A percentile compares a stretch with the other conserved stretches of the same genome.
Evolutionary conservation across 495 filamentous ascomycete genomes (phyloP).

Genomic region (Penicillium dipodomyicola): DNA sequence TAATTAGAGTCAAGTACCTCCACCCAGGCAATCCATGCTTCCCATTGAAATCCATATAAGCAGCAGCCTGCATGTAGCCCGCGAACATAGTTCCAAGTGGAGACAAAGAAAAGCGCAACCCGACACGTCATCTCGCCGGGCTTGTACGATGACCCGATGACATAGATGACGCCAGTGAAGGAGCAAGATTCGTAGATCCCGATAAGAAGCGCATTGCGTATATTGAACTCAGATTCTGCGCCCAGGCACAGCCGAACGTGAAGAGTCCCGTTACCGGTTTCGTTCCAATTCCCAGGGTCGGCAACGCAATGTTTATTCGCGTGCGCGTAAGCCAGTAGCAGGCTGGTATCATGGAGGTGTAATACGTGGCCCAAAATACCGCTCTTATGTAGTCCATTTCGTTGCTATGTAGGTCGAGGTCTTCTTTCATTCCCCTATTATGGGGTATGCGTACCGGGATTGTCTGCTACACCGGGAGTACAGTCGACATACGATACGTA

Average conservation of each 20-base stretch:
- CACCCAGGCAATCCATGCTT: conserved; percentile 25
- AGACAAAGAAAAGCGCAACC: conserved; percentile 27
- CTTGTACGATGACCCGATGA: conserved; percentile 33
- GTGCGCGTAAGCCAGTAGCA: conserved; percentile 22
- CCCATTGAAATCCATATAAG: conserved; percentile 28
- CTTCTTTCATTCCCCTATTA: conserved; percentile 20
- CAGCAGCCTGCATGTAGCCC: conserved; percentile 31
- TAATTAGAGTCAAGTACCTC: conserved; percentile 15
- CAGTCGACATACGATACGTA: conserved; percentile 31
- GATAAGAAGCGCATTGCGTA: conserved; percentile 23
- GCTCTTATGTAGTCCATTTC: conserved; percentile 35
- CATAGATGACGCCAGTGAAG: conserved; percentile 20
- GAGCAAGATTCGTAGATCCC: conserved; percentile 21
- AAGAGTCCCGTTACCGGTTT: conserved; percentile 12
- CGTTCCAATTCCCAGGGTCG: conserved; percentile 13
- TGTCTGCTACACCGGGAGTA: neutral
- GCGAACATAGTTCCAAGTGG: conserved; percentile 30
- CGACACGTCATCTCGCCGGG: conserved; percentile 27
- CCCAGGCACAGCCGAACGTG: conserved; percentile 21
- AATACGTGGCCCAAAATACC: conserved; percentile 38
- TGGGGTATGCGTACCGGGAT: neutral
- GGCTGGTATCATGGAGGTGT: conserved; percentile 24
- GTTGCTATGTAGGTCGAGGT: conserved; percentile 14
- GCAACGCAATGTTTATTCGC: conserved; percentile 19
- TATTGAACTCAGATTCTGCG: conserved; percentile 16